Base-by-base conservation (phyloP, 2,329 filamentous ascomycete species). In the Phialophora tarda region DNA sequence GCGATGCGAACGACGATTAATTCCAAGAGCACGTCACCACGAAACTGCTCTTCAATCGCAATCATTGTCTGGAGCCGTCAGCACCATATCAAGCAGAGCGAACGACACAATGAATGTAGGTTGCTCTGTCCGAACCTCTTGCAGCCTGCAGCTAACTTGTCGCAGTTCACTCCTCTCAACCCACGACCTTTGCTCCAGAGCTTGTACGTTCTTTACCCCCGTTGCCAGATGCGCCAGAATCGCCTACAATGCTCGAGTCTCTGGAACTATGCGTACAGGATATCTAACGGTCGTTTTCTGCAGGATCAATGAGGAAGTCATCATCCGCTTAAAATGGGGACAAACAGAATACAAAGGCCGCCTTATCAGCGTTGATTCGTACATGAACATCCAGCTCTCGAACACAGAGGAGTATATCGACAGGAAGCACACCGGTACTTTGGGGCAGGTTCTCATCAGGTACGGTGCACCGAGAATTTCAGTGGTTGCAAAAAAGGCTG, bases 371-470 rank as follows among this genome's bases (percentile, higher is more conserved):
- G 91, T 96, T 76, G 95, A 99, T 82, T 93, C 91, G 77, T 99
- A 99, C 84, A 98, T 99, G 94, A 99, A 99, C 83, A 89, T 99
- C 71, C 93, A 98, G 82, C 86, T 99, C 70, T 88, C 89, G 72
- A 89, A 90, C 74, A 93, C 94, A 59, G 91, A 97, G 81, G 95
- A 99, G 80, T 97, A 90, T 81, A 91, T 97, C 76, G 88, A 93
- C 77, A 90, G 92, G 73, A 91, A 96, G 85, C 89, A 88, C 78
- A 92, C 90, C 41, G 94, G 93, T 64, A 87, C 87, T 57, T 82
- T 99, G 71, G 95, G 95, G 6, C 91, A 97, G 80, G 93, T 99
- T 54, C 80, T 99, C 74, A 98, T 99, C 76, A 85, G 94, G 90
- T 96, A 80, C 68, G 83, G 59, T 41, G 32, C n/a, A 24, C 44